Conservation (phyloP, 2,329 filamentous ascomycete genomes). For the Hypoxylon sp. region DNA sequence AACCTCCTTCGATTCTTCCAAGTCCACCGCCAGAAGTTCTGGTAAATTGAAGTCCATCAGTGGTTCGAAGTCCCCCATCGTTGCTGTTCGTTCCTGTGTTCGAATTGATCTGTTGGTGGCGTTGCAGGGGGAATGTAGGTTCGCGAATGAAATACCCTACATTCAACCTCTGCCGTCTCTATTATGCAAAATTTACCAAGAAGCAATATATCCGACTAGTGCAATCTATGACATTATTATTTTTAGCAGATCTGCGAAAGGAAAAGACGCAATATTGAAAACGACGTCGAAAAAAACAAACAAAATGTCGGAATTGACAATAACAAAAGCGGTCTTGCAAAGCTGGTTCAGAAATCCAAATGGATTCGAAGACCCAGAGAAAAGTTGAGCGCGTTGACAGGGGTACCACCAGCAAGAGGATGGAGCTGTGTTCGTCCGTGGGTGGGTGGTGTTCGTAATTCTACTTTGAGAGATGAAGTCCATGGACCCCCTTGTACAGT, state of each 20-base stretch:
- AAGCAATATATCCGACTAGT: slow-evolving; percentile 19
- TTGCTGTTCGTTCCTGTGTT: slow-evolving; percentile 38
- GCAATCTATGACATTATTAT: slow-evolving; percentile 13
- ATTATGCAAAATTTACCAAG: slow-evolving; percentile 15
- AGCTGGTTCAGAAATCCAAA: slow-evolving; percentile 39
- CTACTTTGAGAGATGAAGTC: slow-evolving; percentile 42
- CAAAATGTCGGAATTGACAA: slow-evolving; percentile 14
- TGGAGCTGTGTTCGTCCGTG: slow-evolving; percentile 38
- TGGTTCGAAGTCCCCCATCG: slow-evolving; percentile 46
- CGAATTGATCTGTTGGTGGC: slow-evolving; percentile 33
- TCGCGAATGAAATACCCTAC: slow-evolving; percentile 24
- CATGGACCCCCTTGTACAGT: slow-evolving; percentile 35
- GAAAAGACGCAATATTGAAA: slow-evolving; percentile 21
- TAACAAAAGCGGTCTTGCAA: slow-evolving; percentile 28
- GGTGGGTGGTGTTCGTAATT: slow-evolving; percentile 45
- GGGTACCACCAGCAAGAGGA: slow-evolving; percentile 30
- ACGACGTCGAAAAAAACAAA: slow-evolving; percentile 17
- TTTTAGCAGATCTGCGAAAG: slow-evolving; percentile 25
- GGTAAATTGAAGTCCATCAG: slow-evolving; percentile 64
- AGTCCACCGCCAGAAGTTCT: slow-evolving; percentile 69
- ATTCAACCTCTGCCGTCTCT: slow-evolving; percentile 15
- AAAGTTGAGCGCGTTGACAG: slow-evolving; percentile 37
- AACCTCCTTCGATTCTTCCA: slow-evolving; percentile 64
- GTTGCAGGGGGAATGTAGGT: slow-evolving; percentile 30
- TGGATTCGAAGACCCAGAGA: slow-evolving; percentile 37